These are phyloP conservation scores for Fragaria ananassa DNA, from an alignment of 306 rosid genomes.

Conservation along the genomic window DNA sequence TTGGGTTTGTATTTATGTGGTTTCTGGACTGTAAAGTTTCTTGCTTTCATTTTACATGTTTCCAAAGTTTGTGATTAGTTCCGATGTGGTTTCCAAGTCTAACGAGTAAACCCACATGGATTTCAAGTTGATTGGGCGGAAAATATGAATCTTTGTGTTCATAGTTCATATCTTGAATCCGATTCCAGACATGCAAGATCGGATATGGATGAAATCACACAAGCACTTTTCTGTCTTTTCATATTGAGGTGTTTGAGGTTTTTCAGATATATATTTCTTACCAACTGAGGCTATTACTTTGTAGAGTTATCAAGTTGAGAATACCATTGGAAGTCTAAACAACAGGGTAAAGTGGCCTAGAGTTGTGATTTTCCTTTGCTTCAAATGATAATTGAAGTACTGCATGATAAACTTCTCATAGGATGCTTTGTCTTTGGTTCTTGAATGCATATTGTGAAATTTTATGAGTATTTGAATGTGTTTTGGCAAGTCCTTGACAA, in stretches of 20 bases:
- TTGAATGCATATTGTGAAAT: background rate
- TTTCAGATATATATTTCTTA: background rate
- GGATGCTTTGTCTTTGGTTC: background rate
- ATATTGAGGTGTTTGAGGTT: background rate
- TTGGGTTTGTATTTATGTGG: conserved; percentile 20
- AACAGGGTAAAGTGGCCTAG: background rate
- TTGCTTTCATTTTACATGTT: conserved; percentile 3
- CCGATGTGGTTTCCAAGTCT: conserved; percentile 20
- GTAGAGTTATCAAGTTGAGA: background rate
- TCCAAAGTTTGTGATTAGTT: conserved; percentile 25
- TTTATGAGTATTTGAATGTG: background rate
- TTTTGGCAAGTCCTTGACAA: background rate
- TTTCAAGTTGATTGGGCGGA: background rate
- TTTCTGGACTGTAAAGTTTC: conserved; percentile 4
- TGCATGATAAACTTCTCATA: background rate
- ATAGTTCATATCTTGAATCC: conserved; percentile 19
- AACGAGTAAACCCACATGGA: background rate
- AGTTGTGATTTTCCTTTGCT: background rate
- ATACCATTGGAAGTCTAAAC: conserved; percentile 8
- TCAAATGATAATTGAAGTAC: background rate
- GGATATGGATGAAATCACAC: conserved; percentile 7
- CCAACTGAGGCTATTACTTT: background rate
- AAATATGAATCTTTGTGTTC: background rate
- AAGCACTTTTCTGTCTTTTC: background rate
- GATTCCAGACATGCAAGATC: conserved; percentile 3